phyloP scores from a whole-genome alignment of 1,284 basidiomycete genomes.

The Sanguinoderma infundibulare region DNA sequence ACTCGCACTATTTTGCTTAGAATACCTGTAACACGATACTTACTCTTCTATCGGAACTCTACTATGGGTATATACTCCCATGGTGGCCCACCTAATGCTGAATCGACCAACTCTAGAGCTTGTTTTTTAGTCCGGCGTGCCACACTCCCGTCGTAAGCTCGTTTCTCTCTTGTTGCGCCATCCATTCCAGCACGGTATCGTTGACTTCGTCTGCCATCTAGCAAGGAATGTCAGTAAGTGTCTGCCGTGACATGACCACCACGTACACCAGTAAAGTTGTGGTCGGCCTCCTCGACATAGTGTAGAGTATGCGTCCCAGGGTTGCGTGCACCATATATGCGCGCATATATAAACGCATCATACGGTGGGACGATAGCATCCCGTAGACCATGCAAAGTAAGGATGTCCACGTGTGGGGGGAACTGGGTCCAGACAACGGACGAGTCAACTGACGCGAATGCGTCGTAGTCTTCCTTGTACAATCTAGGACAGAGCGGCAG shows the following conservation, averaged over 20 bases:
- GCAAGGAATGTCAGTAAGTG: neutral
- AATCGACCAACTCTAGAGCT: constrained; percentile 15
- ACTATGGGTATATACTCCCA: no score
- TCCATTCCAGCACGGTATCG: constrained; percentile 67
- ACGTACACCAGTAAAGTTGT: constrained; percentile 68
- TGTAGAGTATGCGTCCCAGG: constrained; percentile 73
- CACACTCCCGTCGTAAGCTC: constrained; percentile 61
- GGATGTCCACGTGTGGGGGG: constrained; percentile 59
- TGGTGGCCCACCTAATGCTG: no score
- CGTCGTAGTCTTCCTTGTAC: constrained; percentile 58
- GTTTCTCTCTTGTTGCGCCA: constrained; percentile 45
- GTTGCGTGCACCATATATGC: constrained; percentile 54
- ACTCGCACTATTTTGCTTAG: no score
- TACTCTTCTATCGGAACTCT: no score
- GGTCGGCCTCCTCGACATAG: constrained; percentile 71
- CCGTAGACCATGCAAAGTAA: constrained; percentile 70
- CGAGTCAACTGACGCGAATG: constrained; percentile 65
- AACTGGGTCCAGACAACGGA: constrained; percentile 68
- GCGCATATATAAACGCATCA: constrained; percentile 72
- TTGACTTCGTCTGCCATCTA: constrained; percentile 64
- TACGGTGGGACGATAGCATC: constrained; percentile 74
- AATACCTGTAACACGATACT: no score
- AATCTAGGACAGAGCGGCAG: constrained; percentile 40
- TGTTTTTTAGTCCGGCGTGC: constrained; percentile 46
- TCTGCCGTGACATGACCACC: neutral